Evolutionary conservation across 129 eudicot species (phyloP), one percentile per base, ranked within the genome.

Genomic region (Rutidosis leptorrhynchoides): DNA sequence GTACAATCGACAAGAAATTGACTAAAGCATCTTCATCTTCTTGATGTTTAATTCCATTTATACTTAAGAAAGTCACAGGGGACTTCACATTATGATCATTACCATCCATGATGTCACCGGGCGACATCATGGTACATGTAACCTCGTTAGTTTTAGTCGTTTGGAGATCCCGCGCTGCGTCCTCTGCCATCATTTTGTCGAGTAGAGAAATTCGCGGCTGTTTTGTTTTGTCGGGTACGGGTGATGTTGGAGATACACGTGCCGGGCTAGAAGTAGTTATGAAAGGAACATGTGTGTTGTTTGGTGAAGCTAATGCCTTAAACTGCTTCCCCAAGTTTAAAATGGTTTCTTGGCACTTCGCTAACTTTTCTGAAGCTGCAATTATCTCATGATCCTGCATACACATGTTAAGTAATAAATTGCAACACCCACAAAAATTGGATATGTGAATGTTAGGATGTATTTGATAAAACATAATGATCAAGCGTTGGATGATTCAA

Each of bases 301-400:
- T 63, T 2, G 90, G 89, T 48, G 90, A 78, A 70, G 96, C 83
- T 68, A 93, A 67, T 60, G 95, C 92, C 79, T 86, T 70, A 58
- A 93, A 72, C 69, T 93, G 99, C 82, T 87, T 89, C 53, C 99
- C 96, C n/a, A 93, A 77, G 80, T 77, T 76, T 60, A 86, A 77
- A 72, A 93, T 86, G 26, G 93, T 89, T 80, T 93, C 95, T 81
- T 89, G 96, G 82, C 99, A 93, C 68, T 89, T 90, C 11, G 99
- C 99, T 77, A 93, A 40, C 77, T 86, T 93, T 57, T 86, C 93
- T 20, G 99, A 93, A 65, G 96, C 99, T 77, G 86, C 84, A 25
- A 80, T 70, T 30, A 93, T 85, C 76, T 93, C 99, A 58, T 69
- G 74, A 69, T 89, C 93, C 95, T 93, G 74, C 74, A 28, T 61